phyloP scores from a whole-genome alignment of 2,329 filamentous ascomycete genomes.

The Eutypella sp. region DNA sequence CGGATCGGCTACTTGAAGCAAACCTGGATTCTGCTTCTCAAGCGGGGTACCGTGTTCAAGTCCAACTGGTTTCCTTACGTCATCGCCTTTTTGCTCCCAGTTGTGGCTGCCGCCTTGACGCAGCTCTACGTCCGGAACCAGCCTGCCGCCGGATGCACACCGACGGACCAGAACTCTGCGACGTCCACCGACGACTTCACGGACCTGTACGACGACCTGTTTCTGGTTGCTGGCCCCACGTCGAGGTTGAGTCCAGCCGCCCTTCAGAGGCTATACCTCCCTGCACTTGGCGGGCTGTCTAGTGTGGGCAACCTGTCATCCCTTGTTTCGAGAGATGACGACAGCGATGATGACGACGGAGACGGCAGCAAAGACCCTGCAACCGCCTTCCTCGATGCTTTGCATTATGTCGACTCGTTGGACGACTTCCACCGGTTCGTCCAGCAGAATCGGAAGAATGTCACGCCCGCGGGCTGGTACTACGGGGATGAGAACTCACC shows the following conservation, averaged over 20 bases:
- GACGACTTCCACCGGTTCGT: constrained; percentile 66
- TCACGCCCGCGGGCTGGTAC: constrained; percentile 78
- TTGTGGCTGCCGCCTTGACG: constrained; percentile 74
- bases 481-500: constrained; percentile 55
- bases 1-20: constrained; percentile 67
- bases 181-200: constrained; percentile 32
- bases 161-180: constrained; percentile 23
- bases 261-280: constrained; percentile 31
- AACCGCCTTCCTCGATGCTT: constrained; percentile 25
- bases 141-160: constrained; percentile 23
- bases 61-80: constrained; percentile 73
- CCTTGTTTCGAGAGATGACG: not conserved
- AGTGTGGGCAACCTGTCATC: not conserved
- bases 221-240: constrained; percentile 39
- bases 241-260: constrained; percentile 31
- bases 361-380: constrained; percentile 7
- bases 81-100: constrained; percentile 70
- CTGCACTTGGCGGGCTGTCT: constrained; percentile 31
- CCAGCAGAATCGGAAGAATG: constrained; percentile 54
- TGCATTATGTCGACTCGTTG: constrained; percentile 57
- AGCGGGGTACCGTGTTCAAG: constrained; percentile 71
- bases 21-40: constrained; percentile 68
- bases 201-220: constrained; percentile 28
- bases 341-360: constrained; percentile 2
- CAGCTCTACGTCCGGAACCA: constrained; percentile 63